Base-by-base conservation (phyloP, 2,329 filamentous ascomycete genomes). In the Geoglossum cookeanum region DNA sequence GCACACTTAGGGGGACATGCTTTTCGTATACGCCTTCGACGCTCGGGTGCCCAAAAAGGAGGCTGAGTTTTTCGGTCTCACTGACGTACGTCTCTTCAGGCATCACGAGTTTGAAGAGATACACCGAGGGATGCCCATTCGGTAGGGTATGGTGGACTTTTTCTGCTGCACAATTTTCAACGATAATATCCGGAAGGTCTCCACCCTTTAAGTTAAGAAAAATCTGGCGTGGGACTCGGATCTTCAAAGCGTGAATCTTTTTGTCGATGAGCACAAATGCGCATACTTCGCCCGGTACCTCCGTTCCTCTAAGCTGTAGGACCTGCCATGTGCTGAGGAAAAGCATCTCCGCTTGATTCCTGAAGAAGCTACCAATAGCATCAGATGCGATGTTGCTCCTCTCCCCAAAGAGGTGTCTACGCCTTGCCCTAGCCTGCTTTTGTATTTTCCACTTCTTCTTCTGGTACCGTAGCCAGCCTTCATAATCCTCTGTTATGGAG, bases 371-470 rank as follows among this genome's bases (percentile, higher is more conserved):
- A 58, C 83, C 84, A 62, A 85, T 75, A 0, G 76, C 75, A 65
- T 84, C 80, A 1, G 75, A 74, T 13, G 76, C 72, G 63, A 78
- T 73, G 54, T 75, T 75, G 9, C 83, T 79, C 58, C 85, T 83
- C 64, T 98, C 91, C 59, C 92, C 92, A 64, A 98, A 98, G 0
- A 98, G 75, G 67, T 98, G 92, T 54, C 91, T 80, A 61, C 94
- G 79, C 48, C 91, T 83, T 59, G 84, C 77, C 27, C 92, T 81
- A 37, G 91, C 89, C 67, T 94, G 85, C 66, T 89, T 94, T 68
- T 99, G 92, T 42, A 97, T 84, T 72, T 91, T 96, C 92, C 92
- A 99, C 70, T 98, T 98, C 72, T 90, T 81, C 70, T 99, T 99
- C 68, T 98, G 92, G 65, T 97, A 97, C 65, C 85, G 78, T 56